phyloP scores from a whole-genome alignment of 1,284 basidiomycete genomes.

The Sanguinoderma infundibulare region DNA sequence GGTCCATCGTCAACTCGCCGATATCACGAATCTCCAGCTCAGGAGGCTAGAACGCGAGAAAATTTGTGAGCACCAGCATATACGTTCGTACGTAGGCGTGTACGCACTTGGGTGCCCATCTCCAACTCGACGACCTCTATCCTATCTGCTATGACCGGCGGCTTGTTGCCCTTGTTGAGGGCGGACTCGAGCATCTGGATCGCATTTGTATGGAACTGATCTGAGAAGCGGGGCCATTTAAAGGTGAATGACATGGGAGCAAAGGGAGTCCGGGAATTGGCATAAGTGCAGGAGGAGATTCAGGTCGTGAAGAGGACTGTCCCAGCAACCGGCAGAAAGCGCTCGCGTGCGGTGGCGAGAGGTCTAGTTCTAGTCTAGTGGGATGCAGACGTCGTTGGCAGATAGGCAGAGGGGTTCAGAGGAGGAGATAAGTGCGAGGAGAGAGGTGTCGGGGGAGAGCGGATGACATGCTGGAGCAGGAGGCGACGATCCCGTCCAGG shows the following conservation, averaged over 20 bases:
- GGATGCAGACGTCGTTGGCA: not conserved
- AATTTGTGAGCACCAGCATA: not conserved
- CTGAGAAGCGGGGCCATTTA: slow-evolving; percentile 96
- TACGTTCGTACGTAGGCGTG: not conserved
- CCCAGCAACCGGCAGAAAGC: slow-evolving; percentile 1
- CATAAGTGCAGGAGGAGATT: slow-evolving; percentile 16
- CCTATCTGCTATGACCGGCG: slow-evolving; percentile 95
- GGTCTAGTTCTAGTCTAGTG: slow-evolving; percentile 3
- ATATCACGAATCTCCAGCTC: slow-evolving; percentile 98
- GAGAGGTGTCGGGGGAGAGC: slow-evolving; percentile 2
- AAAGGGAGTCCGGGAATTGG: slow-evolving; percentile 1
- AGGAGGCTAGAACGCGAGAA: slow-evolving; percentile 71
- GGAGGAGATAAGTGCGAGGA: slow-evolving; percentile 1
- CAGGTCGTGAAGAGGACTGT: not conserved
- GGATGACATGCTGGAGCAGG: slow-evolving; percentile 23
- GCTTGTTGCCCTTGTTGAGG: slow-evolving; percentile 97
- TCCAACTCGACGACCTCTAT: slow-evolving; percentile 97
- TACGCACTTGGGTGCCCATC: slow-evolving; percentile 93
- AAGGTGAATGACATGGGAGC: slow-evolving; percentile 94
- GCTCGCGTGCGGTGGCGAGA: not conserved
- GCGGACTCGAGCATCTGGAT: slow-evolving; percentile 94
- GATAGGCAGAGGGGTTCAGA: not conserved
- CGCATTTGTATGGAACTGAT: slow-evolving; percentile 92
- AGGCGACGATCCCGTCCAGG: slow-evolving; percentile 14
- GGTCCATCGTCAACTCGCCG: slow-evolving; percentile 93